Conservation (phyloP, 306 rosid genomes). For the Crotalaria pallida region DNA sequence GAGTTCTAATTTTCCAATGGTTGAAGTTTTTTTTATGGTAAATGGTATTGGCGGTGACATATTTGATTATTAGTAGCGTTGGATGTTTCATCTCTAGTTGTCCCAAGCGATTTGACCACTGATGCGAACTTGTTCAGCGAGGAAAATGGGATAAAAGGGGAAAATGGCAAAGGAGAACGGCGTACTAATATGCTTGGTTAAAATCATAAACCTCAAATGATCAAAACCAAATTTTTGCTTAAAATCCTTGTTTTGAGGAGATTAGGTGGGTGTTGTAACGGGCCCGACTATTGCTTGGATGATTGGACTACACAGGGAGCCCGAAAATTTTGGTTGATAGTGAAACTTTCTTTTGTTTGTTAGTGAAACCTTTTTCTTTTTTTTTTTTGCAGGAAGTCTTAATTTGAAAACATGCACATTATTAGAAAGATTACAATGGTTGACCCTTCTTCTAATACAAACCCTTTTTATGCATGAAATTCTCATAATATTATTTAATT, state of each 20-base stretch:
- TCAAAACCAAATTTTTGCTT: background rate
- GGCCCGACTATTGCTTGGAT: background rate
- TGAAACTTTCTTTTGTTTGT: too few species aligned
- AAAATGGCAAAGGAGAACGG: background rate
- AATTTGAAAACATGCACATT: background rate
- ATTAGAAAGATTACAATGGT: background rate
- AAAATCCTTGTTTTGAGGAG: background rate
- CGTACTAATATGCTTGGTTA: slow-evolving; percentile 5
- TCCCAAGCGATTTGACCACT: background rate
- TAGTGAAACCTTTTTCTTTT: background rate
- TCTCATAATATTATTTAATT: too few species aligned
- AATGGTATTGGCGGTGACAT: background rate
- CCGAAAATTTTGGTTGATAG: background rate
- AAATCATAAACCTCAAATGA: background rate
- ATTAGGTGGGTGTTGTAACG: background rate
- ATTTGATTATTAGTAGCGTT: background rate
- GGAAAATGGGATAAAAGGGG: background rate
- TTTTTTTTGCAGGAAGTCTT: background rate
- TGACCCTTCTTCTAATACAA: too few species aligned
- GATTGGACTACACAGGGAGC: background rate
- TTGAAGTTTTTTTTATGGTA: too few species aligned
- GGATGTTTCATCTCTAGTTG: background rate
- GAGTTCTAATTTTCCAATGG: background rate
- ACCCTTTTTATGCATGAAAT: too few species aligned
- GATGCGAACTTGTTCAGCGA: slow-evolving; percentile 1